Evolutionary conservation across 176 grass and related monocot species (phyloP).

Genomic region (Zea luxurians): DNA sequence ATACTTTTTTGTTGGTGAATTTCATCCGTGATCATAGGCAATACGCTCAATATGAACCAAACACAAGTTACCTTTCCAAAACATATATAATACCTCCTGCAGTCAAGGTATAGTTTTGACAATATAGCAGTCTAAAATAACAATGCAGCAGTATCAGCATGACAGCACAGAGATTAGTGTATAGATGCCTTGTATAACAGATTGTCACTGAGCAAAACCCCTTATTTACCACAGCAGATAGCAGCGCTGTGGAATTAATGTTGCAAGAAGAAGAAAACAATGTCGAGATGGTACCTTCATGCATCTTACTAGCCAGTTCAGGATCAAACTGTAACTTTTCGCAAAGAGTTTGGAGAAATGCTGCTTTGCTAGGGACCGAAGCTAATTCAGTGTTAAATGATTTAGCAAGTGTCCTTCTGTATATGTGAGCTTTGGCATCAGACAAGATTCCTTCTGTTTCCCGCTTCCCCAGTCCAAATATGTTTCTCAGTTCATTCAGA

Average conservation of each 20-base stretch:
- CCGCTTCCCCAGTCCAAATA: conserved; percentile 95
- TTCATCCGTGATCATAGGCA: conserved; percentile 5
- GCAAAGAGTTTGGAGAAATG: conserved; percentile 90
- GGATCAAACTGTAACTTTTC: conserved; percentile 92
- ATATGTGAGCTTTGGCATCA: conserved; percentile 83
- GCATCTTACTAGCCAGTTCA: conserved; percentile 85
- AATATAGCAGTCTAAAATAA: background rate
- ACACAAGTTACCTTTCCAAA: conserved; percentile 18
- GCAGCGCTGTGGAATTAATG: conserved; percentile 25
- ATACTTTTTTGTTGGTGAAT: background rate
- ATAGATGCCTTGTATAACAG: background rate
- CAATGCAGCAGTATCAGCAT: conserved; percentile 1
- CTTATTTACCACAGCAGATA: conserved; percentile 3
- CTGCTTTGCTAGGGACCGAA: conserved; percentile 85
- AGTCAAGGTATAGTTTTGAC: conserved; percentile 18
- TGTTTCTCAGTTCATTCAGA: conserved; percentile 84
- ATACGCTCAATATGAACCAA: conserved; percentile 21
- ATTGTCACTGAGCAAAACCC: background rate
- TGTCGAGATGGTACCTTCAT: conserved; percentile 74
- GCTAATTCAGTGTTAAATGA: conserved; percentile 73
- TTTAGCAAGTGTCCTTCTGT: conserved; percentile 84
- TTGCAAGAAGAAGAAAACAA: conserved; percentile 16
- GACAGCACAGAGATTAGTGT: conserved; percentile 17
- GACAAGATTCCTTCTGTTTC: conserved; percentile 82
- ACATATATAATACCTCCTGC: background rate